phyloP scores from a whole-genome alignment of 495 filamentous ascomycete genomes.

The Aspergillus olivimuriae region DNA sequence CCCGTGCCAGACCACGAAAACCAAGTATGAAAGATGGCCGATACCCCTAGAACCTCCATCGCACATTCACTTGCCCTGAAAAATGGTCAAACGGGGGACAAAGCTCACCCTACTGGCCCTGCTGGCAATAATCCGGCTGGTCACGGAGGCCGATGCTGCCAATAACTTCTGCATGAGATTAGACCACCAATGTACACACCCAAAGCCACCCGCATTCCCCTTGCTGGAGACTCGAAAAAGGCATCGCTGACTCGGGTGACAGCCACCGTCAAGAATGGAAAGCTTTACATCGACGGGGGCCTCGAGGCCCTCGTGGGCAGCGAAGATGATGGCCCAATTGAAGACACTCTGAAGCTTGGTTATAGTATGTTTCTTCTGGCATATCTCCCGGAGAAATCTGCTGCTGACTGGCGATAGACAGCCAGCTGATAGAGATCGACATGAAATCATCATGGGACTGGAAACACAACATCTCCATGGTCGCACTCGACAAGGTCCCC shows the following conservation, averaged over 20 bases:
- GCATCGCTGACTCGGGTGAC: constrained; percentile 11
- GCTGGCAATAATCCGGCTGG: not conserved
- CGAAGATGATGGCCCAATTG: constrained; percentile 4
- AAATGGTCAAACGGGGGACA: not conserved
- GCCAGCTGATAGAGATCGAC: constrained; percentile 28
- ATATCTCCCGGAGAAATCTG: not conserved
- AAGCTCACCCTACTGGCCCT: not conserved
- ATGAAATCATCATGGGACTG: constrained; percentile 36
- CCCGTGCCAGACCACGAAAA: no score
- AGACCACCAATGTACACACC: constrained; percentile 33
- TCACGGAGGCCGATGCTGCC: constrained; percentile 4
- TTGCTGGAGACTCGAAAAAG: no score
- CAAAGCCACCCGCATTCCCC: no score
- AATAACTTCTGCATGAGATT: constrained; percentile 24
- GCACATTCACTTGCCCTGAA: no score
- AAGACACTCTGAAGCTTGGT: constrained; percentile 13
- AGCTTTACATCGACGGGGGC: constrained; percentile 33
- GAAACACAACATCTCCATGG: constrained; percentile 34
- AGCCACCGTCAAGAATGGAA: constrained; percentile 33
- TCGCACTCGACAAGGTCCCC: constrained; percentile 20
- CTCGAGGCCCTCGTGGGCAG: constrained; percentile 22
- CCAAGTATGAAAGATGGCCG: no score
- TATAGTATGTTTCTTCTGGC: constrained; percentile 12
- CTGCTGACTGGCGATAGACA: constrained; percentile 21
- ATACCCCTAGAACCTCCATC: no score